Evolutionary conservation across 2,329 filamentous ascomycete species (phyloP), one percentile per base, ranked within the genome.

Genomic region (Sporothrix luriei): DNA sequence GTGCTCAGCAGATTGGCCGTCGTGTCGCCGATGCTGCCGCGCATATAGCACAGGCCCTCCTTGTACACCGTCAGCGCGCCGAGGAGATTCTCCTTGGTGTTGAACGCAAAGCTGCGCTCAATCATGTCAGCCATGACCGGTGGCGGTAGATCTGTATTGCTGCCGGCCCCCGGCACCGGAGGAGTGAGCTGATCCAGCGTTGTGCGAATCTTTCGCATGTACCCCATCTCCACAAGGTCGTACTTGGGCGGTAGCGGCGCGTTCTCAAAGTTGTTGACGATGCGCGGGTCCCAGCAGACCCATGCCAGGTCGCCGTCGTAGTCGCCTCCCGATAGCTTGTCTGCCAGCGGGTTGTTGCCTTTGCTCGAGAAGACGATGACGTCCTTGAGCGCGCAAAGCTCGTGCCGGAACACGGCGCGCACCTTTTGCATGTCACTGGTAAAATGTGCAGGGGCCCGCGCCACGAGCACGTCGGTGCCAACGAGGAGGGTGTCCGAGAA

Each of bases 231-330:
- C 7, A 84, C 79, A 0, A 89, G 76, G 67, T 86, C 82, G 0
- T 79, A 79, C 9, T 77, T 68, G 0, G 75, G 43, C 0, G 85
- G 86, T 6, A 83, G 78, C 0, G 83, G 80, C 0, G 87, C 86
- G 70, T 91, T 93, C 4, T 75, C 73, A 73, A 94, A 94, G n/a
- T 87, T 87, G 5, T 80, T 74, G 0, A 92, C 90, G 3, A 95
- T 83, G 0, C 80, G 78, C 0, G 82, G 80, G 38, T 94, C 90
- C 90, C 90, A 94, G 74, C 90, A 92, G 0, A 92, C 79, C 90
- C 91, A 94, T 4, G 91, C 87, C n/a, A 81, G 84, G 72, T 95
- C 92, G 0, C 92, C 92, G 73, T 94, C 91, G 72, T 93, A 94
- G 75, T 94, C 92, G 0, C 92, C 92, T 0, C 92, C 92, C 1